Percentiles rank a stretch among this genome's conserved stretches.
Evolutionary conservation across 768 basidiomycete genomes (phyloP).

Genomic region (Suillus cothurnatus): DNA sequence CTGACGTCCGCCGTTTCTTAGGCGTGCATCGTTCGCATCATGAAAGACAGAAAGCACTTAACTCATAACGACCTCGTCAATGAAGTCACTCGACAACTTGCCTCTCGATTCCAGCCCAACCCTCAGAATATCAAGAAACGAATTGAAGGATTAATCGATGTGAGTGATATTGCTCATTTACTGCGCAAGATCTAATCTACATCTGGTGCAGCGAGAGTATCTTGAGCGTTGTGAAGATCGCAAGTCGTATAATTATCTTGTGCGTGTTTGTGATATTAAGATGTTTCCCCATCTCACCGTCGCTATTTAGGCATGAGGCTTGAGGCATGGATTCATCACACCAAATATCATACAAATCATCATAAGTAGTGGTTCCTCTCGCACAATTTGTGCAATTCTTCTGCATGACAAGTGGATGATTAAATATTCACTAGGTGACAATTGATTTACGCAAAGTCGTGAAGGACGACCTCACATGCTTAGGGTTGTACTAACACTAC

Average conservation of each 20-base stretch:
- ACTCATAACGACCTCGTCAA: constrained; percentile 85
- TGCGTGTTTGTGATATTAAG: constrained; percentile 20
- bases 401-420: background rate
- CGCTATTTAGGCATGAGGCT: constrained; percentile 32
- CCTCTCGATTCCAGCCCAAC: constrained; percentile 83
- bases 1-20: constrained; percentile 35
- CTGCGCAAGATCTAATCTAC: constrained; percentile 1
- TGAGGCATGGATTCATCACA: constrained; percentile 14
- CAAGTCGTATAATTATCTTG: constrained; percentile 86
- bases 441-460: background rate
- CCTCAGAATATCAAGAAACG: constrained; percentile 89
- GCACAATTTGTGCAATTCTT: background rate
- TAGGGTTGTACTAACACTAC: background rate
- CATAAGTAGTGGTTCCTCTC: background rate
- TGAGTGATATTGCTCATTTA: constrained; percentile 36
- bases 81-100: constrained; percentile 87
- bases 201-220: constrained; percentile 76
- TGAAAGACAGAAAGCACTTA: constrained; percentile 95
- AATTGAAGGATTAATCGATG: constrained; percentile 93
- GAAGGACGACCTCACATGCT: background rate
- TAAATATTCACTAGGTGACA: background rate
- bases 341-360: background rate
- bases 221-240: constrained; percentile 87
- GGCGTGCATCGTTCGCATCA: constrained; percentile 97
- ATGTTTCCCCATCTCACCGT: background rate